Conservation (phyloP, 2,329 filamentous ascomycete genomes). For the Albophoma yamanashiensis region DNA sequence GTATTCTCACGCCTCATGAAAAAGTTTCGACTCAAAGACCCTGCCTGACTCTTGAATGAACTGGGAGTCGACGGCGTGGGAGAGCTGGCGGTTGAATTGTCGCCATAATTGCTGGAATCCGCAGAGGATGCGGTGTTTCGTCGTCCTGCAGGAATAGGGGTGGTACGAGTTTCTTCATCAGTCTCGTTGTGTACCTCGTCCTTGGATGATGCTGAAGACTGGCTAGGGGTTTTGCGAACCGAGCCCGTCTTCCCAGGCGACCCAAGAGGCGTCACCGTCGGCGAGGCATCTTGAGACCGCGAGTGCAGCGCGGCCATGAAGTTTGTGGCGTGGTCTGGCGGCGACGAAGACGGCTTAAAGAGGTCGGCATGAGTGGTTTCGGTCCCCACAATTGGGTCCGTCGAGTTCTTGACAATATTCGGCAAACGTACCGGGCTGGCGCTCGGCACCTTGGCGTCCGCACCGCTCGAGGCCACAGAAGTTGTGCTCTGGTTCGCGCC, state of each 20-base stretch:
- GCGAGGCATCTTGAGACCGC: constrained; percentile 45
- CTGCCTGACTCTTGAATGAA: constrained; percentile 29
- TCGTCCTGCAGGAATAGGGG: constrained; percentile 15
- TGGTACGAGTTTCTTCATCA: constrained; percentile 16
- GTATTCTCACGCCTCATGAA: constrained; percentile 28
- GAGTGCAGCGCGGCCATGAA: constrained; percentile 60
- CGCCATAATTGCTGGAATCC: constrained; percentile 15
- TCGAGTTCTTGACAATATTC: constrained; percentile 31
- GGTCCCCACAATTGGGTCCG: constrained; percentile 55
- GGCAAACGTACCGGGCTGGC: constrained; percentile 23
- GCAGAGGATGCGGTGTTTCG: constrained; percentile 28
- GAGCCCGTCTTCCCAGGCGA: constrained; percentile 24
- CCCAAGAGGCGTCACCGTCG: constrained; percentile 30
- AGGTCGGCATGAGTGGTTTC: constrained; percentile 58
- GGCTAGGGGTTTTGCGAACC: constrained; percentile 28
- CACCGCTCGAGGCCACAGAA: constrained; percentile 34
- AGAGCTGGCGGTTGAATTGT: constrained; percentile 12
- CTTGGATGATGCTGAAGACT: constrained; percentile 39
- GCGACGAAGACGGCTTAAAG: constrained; percentile 43
- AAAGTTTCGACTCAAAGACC: constrained; percentile 26
- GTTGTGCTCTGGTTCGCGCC: constrained; percentile 17
- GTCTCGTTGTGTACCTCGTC: constrained; percentile 30
- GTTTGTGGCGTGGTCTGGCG: constrained; percentile 48
- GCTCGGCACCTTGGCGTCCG: constrained; percentile 33
- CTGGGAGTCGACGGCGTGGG: constrained; percentile 20